These are phyloP conservation scores for Pseudonitzschia multiseries DNA, from an alignment of 108 stramenopile genomes.

Conservation along the genomic window DNA sequence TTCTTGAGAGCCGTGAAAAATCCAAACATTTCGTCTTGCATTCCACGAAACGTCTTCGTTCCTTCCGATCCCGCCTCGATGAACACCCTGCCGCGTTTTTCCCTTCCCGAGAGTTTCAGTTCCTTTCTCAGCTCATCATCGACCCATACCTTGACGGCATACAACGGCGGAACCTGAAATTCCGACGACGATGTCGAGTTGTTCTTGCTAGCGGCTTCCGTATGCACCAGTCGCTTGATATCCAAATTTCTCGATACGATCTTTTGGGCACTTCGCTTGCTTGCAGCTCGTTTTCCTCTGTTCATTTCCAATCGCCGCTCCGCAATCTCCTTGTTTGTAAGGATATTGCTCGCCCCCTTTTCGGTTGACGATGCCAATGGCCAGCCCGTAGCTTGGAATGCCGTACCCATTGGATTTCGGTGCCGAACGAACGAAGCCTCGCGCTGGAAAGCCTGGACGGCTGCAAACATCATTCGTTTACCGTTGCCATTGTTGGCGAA, in stretches of 20 bases:
- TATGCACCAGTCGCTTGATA: constrained; percentile 44
- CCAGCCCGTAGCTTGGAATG: neutral
- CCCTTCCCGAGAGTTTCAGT: constrained; percentile 74
- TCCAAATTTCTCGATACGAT: constrained; percentile 47
- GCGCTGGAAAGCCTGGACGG: constrained; percentile 1
- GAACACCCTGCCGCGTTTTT: constrained; percentile 86
- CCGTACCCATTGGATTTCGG: neutral
- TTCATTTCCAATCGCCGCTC: constrained; percentile 54
- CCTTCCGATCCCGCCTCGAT: constrained; percentile 55
- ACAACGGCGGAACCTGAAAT: constrained; percentile 50
- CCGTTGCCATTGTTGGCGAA: neutral
- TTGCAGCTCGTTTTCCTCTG: constrained; percentile 45
- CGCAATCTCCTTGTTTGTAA: constrained; percentile 59
- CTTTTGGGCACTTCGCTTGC: constrained; percentile 48
- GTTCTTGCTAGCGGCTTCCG: constrained; percentile 2
- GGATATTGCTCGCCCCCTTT: neutral
- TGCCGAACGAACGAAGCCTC: neutral
- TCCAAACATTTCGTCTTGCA: constrained; percentile 66
- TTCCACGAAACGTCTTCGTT: constrained; percentile 52
- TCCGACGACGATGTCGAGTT: neutral
- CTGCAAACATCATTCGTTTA: neutral
- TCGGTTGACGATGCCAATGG: neutral
- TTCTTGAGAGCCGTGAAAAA: constrained; percentile 77
- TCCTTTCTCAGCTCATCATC: constrained; percentile 60
- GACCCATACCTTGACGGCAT: constrained; percentile 74